Percentiles rank a stretch among this genome's conserved stretches.
These are phyloP conservation scores for Taphrina confusa DNA, from an alignment of 1,139 yeast genomes.

Conservation along the genomic window DNA sequence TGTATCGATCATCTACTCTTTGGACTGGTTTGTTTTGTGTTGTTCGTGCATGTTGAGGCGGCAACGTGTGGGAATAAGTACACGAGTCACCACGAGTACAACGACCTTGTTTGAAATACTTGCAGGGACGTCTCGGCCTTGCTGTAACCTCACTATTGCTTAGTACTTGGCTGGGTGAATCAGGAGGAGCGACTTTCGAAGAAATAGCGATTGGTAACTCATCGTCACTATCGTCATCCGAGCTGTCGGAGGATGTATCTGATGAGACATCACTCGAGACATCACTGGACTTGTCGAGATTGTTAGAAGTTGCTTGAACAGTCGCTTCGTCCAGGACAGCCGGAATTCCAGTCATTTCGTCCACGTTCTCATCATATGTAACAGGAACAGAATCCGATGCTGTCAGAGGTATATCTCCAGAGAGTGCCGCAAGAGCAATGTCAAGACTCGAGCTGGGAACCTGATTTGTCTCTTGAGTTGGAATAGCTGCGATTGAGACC, in stretches of 20 bases:
- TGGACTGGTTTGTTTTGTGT: not conserved
- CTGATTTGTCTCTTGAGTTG: not conserved
- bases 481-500: no score
- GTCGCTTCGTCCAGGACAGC: not conserved
- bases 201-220: slow-evolving; percentile 1
- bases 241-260: not conserved
- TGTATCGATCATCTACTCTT: slow-evolving; percentile 10
- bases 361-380: not conserved
- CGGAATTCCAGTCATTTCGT: not conserved
- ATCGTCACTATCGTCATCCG: slow-evolving; percentile 1
- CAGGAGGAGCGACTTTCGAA: not conserved
- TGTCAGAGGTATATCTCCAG: not conserved
- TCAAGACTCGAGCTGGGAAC: slow-evolving; percentile 14
- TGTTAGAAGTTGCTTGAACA: not conserved
- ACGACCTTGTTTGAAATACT: slow-evolving; percentile 33
- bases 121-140: slow-evolving; percentile 12
- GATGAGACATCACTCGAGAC: not conserved
- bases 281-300: not conserved
- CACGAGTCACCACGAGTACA: slow-evolving; percentile 30
- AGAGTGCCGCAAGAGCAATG: slow-evolving; percentile 15
- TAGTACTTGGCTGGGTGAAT: not conserved
- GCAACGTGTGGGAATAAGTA: slow-evolving; percentile 9
- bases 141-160: not conserved
- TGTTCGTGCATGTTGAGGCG: not conserved
- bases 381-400: not conserved